Base-by-base conservation (phyloP, 1,284 basidiomycete species). In the Leccinum colubrinum region DNA sequence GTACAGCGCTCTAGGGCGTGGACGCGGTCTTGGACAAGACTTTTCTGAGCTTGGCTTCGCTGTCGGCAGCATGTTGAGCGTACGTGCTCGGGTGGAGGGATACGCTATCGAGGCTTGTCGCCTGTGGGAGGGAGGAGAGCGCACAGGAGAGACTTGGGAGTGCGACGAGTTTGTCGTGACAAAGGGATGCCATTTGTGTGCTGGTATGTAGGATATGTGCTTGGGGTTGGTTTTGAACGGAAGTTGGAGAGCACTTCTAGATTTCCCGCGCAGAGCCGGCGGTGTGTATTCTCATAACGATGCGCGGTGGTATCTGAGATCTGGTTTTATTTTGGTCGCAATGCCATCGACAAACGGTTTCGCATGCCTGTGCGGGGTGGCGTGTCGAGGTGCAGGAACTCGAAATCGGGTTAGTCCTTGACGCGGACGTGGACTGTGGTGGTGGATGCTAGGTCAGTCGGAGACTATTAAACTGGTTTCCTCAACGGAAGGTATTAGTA, bases 41-140 rank as follows among this genome's bases (percentile, higher is more conserved):
- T 65, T 80, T 81, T 77, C 80, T 76, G 7, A 84, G 79, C 83
- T 91, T 89, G 48, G 87, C 88, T 74, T 90, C 85, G 67, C 87
- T 88, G 73, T 89, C 85, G 17, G 85, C 83, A 37, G 84, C 83
- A 48, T 83, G 81, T 59, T 84, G 81, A 1, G 85, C 82, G 65
- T 87, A 87, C 84, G 87, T 88, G 73, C 81, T 82, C 1, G 82
- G 84, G 74, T 91, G 89, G 1, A 91, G 76, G 0, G 83, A 76
- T 33, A 91, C 80, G 66, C 79, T 80, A 66, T 84, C 81, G 58
- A 91, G 78, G 76, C 81, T 86, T 67, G 83, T 88, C 3, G 88
- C 90, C 66, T 87, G 83, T 0, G 88, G 88, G 25, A 91, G 80
- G 0, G 82, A 79, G 55, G 86, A 85, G 61, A 91, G 82, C 1